Base-by-base conservation (phyloP, 805 yeast species). In the Zygoascus bituminiphila region DNA sequence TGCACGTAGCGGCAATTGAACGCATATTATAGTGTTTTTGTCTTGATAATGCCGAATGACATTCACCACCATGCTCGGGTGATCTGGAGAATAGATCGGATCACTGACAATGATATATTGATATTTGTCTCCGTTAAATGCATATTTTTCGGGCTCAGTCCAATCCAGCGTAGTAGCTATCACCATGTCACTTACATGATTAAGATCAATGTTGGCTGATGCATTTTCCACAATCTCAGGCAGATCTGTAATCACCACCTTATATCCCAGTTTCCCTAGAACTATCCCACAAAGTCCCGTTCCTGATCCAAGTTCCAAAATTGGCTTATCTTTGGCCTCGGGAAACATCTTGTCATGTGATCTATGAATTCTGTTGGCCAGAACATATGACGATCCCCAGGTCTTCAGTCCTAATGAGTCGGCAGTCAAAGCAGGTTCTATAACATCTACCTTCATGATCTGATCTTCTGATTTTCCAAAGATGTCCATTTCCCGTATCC, bases 361-460 rank as follows among this genome's bases (percentile, higher is more conserved):
- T 4, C 47, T 35, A 8, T 49, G 53, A 2, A 87, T 61, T 22
- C 84, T 64, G 29, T 74, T 68, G 24, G 93, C 75, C 21, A 93
- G 66, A 5, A 87, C 73, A 22, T 84, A 66, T 0, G 97, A 79
- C 0, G 97, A 84, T 0, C 98, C 98, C 98, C 98, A 91, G 0
- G 98, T 91, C 53, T 91, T 88, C 62, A 88, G 72, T 0, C 98
- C 98, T 20, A 93, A 67, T 52, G 83, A 84, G 64, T 93, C 98
- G 35, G 79, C 77, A 0, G 96, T 86, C 51, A 91, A 68, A 0
- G 95, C 79, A 0, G 98, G 98, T 59, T 91, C 98, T 50, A 73
- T 72, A 24, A 91, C 64, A 21, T 53, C 52, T 20, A 48, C 38
- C 36, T 9, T 19, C 23, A 48, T 38, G 7, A 36, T 12, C 4